Evolutionary conservation across 2,329 filamentous ascomycete genomes (phyloP), one percentile per base, ranked within the genome.

Genomic region (Myriosclerotinia curreyana): DNA sequence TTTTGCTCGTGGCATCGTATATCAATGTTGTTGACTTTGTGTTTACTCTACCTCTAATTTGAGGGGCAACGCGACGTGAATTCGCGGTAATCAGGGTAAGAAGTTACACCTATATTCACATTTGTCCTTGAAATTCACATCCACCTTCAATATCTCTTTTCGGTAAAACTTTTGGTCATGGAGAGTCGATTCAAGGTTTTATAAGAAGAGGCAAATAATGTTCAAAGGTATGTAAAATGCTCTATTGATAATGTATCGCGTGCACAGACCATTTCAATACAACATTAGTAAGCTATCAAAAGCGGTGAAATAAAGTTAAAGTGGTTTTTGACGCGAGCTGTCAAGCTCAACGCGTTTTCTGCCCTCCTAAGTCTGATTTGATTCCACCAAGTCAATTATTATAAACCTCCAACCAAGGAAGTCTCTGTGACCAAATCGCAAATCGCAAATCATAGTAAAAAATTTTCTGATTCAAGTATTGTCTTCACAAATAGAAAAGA

Each of bases 301-400:
- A 56, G 61, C 61, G 61, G 61, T 59, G 53, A 63, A 56, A 31
- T 38, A 38, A 31, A 31, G 20, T 28, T 62, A 55, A 62, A 62
- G 60, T 62, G 60, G 60, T 62, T 62, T 62, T 62, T 44, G 40
- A 58, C 59, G 48, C 59, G 60, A 44, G 28, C 17, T 49, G n/a
- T 17, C n/a, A 46, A 28, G 28, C 20, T 42, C 50, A 36, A 51
- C 61, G 61, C 61, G 61, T 63, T 63, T 59, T 50, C 55, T 59
- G 55, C 55, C 55, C 28, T 4, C 28, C 28, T 5, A 31, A 31
- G 28, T 31, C 6, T 17, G 17, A 46, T 22, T 20, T 31, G 28
- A 28, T 31, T 58, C 50, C 25, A 49, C 34, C 42, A 49, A 56
- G 28, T 40, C n/a, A n/a, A n/a, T n/a, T n/a, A n/a, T n/a, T n/a